Conservation (phyloP, 345 rosid species). For the Brassica incana region DNA sequence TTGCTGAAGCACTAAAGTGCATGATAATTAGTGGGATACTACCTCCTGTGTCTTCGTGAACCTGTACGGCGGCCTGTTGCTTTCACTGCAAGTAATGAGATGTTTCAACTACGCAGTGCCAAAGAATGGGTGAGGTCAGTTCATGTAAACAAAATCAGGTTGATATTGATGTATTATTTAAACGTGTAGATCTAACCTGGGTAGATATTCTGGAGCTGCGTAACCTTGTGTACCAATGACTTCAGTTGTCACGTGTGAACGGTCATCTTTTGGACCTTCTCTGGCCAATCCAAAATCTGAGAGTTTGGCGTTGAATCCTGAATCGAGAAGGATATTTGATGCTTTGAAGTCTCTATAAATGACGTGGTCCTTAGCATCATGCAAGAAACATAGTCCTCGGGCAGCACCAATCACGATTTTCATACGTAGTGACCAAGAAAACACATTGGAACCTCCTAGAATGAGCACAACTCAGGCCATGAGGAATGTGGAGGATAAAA, state of each 20-base stretch:
- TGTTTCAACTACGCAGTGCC: too few species aligned
- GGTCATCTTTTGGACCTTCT: constrained; percentile 88
- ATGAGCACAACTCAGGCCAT: background rate
- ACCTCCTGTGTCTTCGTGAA: too few species aligned
- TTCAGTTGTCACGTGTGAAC: constrained; percentile 85
- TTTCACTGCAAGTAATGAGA: too few species aligned
- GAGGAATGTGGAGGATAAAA: background rate
- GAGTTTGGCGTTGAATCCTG: constrained; percentile 71
- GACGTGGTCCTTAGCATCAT: constrained; percentile 60
- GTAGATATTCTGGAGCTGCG: constrained; percentile 90
- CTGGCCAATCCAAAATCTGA: constrained; percentile 95
- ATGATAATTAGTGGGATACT: too few species aligned
- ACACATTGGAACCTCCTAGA: constrained; percentile 35
- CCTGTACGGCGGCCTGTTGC: too few species aligned
- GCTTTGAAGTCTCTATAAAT: constrained; percentile 85
- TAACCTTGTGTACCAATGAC: constrained; percentile 86
- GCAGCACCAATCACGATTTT: constrained; percentile 76
- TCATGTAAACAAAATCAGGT: too few species aligned
- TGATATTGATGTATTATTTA: too few species aligned
- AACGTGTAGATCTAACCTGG: constrained; percentile 50
- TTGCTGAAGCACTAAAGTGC: too few species aligned
- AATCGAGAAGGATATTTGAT: constrained; percentile 73
- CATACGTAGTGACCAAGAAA: constrained; percentile 68
- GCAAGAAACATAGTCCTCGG: constrained; percentile 69
- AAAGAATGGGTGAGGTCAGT: too few species aligned